Evolutionary conservation across 2,329 filamentous ascomycete species (phyloP).

Genomic region (Neopestalotiopsis sp.): DNA sequence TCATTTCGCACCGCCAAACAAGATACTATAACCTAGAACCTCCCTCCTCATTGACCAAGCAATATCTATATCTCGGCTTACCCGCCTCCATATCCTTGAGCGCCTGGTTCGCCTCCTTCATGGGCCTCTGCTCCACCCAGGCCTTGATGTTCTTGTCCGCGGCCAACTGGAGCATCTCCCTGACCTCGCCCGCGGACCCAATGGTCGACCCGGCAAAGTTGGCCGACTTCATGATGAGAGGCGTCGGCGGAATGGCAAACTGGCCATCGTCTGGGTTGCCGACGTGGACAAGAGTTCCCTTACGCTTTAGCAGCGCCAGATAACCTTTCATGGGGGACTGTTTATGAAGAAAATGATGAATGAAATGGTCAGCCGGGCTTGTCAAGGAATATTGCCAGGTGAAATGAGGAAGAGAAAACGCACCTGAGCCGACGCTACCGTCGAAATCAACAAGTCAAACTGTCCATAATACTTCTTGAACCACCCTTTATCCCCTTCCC

Average conservation of each 20-base stretch:
- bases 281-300: constrained; percentile 67
- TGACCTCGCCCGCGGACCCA: constrained; percentile 51
- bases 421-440: constrained; percentile 46
- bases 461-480: constrained; percentile 48
- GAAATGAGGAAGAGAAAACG: not conserved
- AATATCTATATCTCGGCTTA: constrained; percentile 20
- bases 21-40: constrained; percentile 1
- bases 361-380: not conserved
- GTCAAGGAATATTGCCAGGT: not conserved
- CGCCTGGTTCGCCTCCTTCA: constrained; percentile 21
- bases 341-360: too few species aligned
- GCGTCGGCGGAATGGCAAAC: constrained; percentile 20
- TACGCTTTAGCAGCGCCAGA: constrained; percentile 59
- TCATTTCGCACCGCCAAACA: not conserved
- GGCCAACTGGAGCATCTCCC: constrained; percentile 55
- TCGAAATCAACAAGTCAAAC: constrained; percentile 59
- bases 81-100: constrained; percentile 18
- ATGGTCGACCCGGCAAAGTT: constrained; percentile 47
- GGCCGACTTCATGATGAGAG: constrained; percentile 50
- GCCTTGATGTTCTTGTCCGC: constrained; percentile 51
- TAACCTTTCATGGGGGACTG: constrained; percentile 63
- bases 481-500: constrained; percentile 54
- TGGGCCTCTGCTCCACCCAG: constrained; percentile 38
- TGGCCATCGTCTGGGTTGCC: constrained; percentile 60
- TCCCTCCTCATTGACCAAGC: constrained; percentile 19